Percentiles rank a stretch among this genome's conserved stretches.
phyloP scores from a whole-genome alignment of 1,139 yeast genomes.

The Kurtzmaniella quercitrusa region DNA sequence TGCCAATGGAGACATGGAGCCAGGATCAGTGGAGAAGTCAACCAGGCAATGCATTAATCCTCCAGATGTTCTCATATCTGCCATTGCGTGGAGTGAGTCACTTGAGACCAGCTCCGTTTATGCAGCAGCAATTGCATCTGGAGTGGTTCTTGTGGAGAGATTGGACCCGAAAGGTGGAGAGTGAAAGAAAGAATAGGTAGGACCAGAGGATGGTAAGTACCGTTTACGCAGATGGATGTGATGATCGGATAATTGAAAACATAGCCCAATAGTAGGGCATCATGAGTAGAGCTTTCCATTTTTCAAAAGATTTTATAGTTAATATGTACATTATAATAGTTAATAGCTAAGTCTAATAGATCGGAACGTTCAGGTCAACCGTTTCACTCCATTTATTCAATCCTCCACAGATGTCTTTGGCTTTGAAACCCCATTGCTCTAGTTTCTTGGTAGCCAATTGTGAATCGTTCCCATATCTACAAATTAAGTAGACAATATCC shows the following conservation, averaged over 20 bases:
- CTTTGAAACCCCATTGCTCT: conserved; percentile 47
- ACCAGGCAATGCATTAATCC: conserved; percentile 42
- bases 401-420: conserved; percentile 76
- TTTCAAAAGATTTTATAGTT: background rate
- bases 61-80: conserved; percentile 47
- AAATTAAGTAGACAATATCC: conserved; percentile 46
- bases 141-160: conserved; percentile 62
- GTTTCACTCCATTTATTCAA: conserved; percentile 62
- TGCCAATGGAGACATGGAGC: conserved; percentile 23
- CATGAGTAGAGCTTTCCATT: too few relatives aligned
- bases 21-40: conserved; percentile 25
- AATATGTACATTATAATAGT: background rate
- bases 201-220: too few relatives aligned
- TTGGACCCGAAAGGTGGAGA: conserved; percentile 25
- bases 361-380: conserved; percentile 62
- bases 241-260: too few relatives aligned
- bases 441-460: conserved; percentile 66
- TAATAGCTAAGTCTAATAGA: conserved; percentile 39
- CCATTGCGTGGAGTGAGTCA: conserved; percentile 62
- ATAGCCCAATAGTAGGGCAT: too few relatives aligned
- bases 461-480: conserved; percentile 91
- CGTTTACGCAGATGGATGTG: conserved; percentile 10
- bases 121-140: conserved; percentile 65
- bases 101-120: conserved; percentile 49
- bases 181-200: background rate